Conservation (phyloP, 768 basidiomycete genomes). For the Roridomyces roridus region DNA sequence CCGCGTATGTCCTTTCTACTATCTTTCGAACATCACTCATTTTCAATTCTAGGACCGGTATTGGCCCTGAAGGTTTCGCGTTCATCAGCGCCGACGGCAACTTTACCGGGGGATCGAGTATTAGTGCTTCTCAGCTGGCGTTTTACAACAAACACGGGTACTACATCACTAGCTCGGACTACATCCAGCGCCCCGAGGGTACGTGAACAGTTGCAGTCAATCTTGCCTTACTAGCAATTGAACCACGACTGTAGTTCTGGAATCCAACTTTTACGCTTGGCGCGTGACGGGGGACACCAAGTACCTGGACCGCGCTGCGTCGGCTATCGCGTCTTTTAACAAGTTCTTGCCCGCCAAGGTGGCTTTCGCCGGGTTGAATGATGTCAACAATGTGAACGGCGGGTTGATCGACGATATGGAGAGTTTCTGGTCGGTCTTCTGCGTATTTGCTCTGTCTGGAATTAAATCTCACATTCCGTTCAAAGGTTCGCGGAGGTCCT, state of each 20-base stretch:
- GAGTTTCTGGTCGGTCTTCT: constrained; percentile 56
- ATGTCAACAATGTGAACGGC: constrained; percentile 36
- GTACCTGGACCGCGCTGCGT: constrained; percentile 51
- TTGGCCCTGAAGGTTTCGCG: constrained; percentile 76
- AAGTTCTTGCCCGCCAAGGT: constrained; percentile 34
- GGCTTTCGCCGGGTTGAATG: constrained; percentile 46
- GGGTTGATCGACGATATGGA: constrained; percentile 47
- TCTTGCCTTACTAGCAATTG: too few relatives aligned
- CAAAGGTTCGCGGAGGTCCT: constrained; percentile 7
- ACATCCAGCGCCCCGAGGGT: constrained; percentile 71
- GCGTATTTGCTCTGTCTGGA: constrained; percentile 50
- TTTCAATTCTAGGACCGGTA: constrained; percentile 63
- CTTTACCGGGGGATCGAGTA: constrained; percentile 56
- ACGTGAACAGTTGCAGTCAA: not conserved
- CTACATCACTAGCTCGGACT: constrained; percentile 61
- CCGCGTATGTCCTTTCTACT: constrained; percentile 49
- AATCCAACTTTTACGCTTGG: constrained; percentile 83
- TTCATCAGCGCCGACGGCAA: constrained; percentile 67
- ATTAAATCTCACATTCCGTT: not conserved
- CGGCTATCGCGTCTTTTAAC: constrained; percentile 48
- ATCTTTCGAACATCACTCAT: not conserved
- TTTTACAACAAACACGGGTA: constrained; percentile 71
- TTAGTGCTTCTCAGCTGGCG: constrained; percentile 41
- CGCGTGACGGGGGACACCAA: constrained; percentile 52
- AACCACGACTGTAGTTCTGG: too few relatives aligned